Conservation (phyloP, 1,284 basidiomycete genomes). For the Dichomitus squalens region DNA sequence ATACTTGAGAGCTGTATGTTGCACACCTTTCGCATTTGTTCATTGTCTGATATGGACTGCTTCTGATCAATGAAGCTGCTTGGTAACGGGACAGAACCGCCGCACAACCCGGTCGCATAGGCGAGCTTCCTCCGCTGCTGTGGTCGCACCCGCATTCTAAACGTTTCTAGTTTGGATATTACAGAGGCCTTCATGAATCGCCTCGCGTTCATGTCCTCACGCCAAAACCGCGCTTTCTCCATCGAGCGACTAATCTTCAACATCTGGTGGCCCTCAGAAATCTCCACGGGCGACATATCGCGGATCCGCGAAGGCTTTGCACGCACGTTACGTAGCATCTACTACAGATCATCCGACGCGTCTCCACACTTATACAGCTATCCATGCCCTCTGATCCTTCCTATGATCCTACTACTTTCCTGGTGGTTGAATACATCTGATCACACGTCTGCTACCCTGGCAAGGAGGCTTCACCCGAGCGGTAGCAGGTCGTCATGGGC, state of each 20-base stretch:
- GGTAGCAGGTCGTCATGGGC: too few relatives aligned
- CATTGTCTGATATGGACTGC: background rate
- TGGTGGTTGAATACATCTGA: too few relatives aligned
- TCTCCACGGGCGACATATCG: background rate
- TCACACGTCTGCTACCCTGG: too few relatives aligned
- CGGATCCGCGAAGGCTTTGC: background rate
- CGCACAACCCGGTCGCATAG: background rate
- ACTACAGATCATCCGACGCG: too few relatives aligned
- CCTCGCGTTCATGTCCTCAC: background rate
- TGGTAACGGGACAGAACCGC: background rate
- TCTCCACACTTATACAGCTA: too few relatives aligned
- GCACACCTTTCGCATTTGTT: background rate
- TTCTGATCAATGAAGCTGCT: background rate
- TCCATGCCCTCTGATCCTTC: too few relatives aligned
- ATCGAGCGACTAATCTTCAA: background rate
- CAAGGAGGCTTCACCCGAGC: too few relatives aligned
- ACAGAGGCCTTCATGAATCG: background rate
- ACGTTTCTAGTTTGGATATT: background rate
- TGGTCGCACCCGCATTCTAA: background rate
- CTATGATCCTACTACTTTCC: too few relatives aligned
- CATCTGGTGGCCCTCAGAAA: background rate
- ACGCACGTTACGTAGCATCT: too few relatives aligned
- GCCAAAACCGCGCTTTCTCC: background rate
- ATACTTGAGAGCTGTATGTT: background rate
- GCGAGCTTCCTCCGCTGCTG: background rate